Percentiles rank a stretch among this genome's conserved stretches.
These are phyloP conservation scores for Trypanosoma scelopori DNA, from an alignment of 208 protist species.

Conservation along the genomic window DNA sequence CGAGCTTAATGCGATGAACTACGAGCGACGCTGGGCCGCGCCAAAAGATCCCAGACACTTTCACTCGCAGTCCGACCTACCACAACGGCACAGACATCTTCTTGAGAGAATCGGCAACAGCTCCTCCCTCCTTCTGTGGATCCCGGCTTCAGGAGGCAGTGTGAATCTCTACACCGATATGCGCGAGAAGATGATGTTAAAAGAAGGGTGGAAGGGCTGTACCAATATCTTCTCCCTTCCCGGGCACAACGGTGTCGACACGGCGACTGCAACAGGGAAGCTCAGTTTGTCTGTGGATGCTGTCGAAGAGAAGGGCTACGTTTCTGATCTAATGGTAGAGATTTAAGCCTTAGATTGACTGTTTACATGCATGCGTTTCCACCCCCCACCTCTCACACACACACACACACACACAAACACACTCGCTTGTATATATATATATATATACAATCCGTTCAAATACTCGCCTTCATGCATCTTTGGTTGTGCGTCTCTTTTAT, in stretches of 20 bases:
- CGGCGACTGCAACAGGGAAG: neutral
- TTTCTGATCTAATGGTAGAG: too few species aligned
- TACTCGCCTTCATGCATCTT: too few species aligned
- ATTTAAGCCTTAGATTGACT: too few species aligned
- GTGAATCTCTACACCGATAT: neutral
- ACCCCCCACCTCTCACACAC: too few species aligned
- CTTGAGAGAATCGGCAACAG: neutral
- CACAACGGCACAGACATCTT: constrained; percentile 4
- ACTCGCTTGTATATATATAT: neutral
- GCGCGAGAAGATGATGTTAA: neutral
- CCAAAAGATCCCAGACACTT: constrained; percentile 6
- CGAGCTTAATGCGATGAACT: constrained; percentile 32
- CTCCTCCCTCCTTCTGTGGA: neutral
- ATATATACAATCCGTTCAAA: constrained; percentile 3
- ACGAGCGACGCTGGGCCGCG: constrained; percentile 8
- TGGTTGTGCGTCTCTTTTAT: too few species aligned
- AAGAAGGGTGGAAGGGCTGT: neutral
- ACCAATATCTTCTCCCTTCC: constrained; percentile 7
- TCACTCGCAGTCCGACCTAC: neutral
- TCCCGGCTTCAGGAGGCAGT: neutral
- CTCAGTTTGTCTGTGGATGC: too few species aligned
- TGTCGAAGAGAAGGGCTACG: too few species aligned
- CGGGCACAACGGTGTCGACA: neutral
- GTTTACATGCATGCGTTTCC: too few species aligned
- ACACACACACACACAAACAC: too few species aligned